Percentiles rank a stretch among this genome's conserved stretches.
These are phyloP conservation scores for Ceratocystis cacaofunesta DNA, from an alignment of 2,329 filamentous ascomycete species.

Conservation along the genomic window DNA sequence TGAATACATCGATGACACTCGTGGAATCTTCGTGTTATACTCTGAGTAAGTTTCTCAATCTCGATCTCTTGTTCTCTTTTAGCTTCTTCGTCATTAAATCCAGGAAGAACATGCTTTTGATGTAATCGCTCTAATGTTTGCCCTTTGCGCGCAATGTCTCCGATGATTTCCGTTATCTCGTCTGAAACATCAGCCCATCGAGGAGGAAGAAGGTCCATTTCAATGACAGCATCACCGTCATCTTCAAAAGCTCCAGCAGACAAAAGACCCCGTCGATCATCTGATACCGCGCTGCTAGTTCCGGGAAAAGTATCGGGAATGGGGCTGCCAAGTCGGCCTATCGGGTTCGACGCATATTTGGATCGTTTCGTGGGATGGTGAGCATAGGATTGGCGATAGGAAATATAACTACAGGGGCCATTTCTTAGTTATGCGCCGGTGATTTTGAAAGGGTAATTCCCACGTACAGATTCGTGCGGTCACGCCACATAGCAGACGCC, in stretches of 20 bases:
- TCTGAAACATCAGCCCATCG: constrained; percentile 93
- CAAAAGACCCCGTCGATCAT: constrained; percentile 64
- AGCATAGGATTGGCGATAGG: constrained; percentile 95
- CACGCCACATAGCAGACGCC: constrained; percentile 81
- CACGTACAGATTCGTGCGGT: constrained; percentile 89
- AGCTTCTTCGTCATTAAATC: constrained; percentile 88
- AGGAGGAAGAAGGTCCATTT: constrained; percentile 93
- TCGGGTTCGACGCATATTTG: constrained; percentile 39
- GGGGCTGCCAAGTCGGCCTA: constrained; percentile 37
- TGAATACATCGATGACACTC: constrained; percentile 81
- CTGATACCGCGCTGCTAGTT: constrained; percentile 27
- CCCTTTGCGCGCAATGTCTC: constrained; percentile 67
- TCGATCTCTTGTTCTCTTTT: constrained; percentile 76
- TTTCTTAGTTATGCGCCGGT: constrained; percentile 3
- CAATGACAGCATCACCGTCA: constrained; percentile 87
- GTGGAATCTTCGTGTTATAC: constrained; percentile 79
- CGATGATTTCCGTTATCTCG: constrained; percentile 72
- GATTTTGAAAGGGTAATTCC: constrained; percentile 5
- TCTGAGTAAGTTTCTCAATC: constrained; percentile 80
- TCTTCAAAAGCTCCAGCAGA: constrained; percentile 63
- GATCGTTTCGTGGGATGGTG: constrained; percentile 84
- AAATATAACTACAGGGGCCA: constrained; percentile 60
- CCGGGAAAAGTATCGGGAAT: constrained; percentile 45
- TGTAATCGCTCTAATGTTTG: constrained; percentile 80
- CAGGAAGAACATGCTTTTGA: constrained; percentile 90